A percentile compares a stretch with the other conserved stretches of the same genome.
These are phyloP conservation scores for Mycena rosella DNA, from an alignment of 768 basidiomycete genomes.

Conservation along the genomic window DNA sequence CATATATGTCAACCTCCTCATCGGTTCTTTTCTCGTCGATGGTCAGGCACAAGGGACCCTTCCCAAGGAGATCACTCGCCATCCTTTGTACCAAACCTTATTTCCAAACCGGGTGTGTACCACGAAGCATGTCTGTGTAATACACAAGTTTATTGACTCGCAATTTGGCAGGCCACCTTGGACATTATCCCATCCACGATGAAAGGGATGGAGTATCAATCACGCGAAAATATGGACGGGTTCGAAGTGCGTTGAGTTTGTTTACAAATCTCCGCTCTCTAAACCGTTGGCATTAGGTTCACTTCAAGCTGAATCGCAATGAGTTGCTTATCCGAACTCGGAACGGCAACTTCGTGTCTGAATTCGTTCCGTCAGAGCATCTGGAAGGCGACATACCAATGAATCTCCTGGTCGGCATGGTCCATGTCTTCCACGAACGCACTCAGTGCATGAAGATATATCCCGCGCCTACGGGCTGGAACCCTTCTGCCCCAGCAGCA, in stretches of 20 bases:
- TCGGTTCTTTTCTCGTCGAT: constrained; percentile 55
- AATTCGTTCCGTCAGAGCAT: constrained; percentile 9
- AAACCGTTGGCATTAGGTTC: constrained; percentile 3
- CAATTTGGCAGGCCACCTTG: background rate
- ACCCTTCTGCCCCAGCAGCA: background rate
- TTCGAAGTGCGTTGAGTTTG: constrained; percentile 14
- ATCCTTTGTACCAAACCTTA: constrained; percentile 42
- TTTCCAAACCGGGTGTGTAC: constrained; percentile 19
- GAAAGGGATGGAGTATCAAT: constrained; percentile 27
- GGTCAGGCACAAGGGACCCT: constrained; percentile 56
- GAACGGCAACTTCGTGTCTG: background rate
- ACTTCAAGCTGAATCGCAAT: constrained; percentile 13
- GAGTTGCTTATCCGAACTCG: constrained; percentile 20
- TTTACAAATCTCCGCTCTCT: background rate
- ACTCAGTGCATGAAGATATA: constrained; percentile 7
- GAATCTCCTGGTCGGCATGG: background rate
- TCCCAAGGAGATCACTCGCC: constrained; percentile 46
- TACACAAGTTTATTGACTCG: background rate
- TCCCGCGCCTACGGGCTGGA: constrained; percentile 8
- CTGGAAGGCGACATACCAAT: constrained; percentile 25
- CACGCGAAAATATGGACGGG: constrained; percentile 5
- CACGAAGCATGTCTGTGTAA: background rate
- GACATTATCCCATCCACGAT: constrained; percentile 21
- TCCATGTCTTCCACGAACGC: constrained; percentile 21
- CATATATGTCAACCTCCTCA: constrained; percentile 56